These are phyloP conservation scores for Phytophthora sansomeana DNA, from an alignment of 352 stramenopile genomes.

Conservation along the genomic window DNA sequence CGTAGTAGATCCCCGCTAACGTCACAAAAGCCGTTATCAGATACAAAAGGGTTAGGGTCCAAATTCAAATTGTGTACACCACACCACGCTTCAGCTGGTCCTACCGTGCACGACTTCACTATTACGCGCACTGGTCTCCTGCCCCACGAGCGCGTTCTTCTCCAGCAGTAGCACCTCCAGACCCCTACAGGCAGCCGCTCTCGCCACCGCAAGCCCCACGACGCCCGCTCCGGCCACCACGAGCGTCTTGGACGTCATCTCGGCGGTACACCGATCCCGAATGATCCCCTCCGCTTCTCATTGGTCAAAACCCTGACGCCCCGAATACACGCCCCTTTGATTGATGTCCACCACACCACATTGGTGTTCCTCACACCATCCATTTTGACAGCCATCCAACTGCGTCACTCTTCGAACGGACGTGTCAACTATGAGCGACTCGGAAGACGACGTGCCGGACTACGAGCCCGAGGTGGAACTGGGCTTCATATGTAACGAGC, in stretches of 20 bases:
- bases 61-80: constrained; percentile 19
- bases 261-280: neutral
- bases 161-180: constrained; percentile 91
- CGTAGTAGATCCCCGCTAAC: constrained; percentile 94
- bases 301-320: constrained; percentile 8
- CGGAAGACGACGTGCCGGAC: constrained; percentile 52
- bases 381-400: constrained; percentile 8
- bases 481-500: constrained; percentile 64
- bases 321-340: neutral
- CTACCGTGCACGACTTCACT: constrained; percentile 96
- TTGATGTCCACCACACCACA: neutral
- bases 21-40: constrained; percentile 7
- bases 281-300: constrained; percentile 1
- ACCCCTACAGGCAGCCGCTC: constrained; percentile 56
- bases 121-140: constrained; percentile 92
- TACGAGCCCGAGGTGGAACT: constrained; percentile 73
- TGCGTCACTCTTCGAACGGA: neutral
- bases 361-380: constrained; percentile 3
- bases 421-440: constrained; percentile 47
- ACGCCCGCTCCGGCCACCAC: constrained; percentile 80
- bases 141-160: constrained; percentile 77
- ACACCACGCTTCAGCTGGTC: constrained; percentile 4
- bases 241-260: constrained; percentile 56
- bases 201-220: constrained; percentile 79
- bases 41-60: constrained; percentile 3